Base-by-base conservation (phyloP, 257 asterid genomes). In the Eucommia ulmoides region DNA sequence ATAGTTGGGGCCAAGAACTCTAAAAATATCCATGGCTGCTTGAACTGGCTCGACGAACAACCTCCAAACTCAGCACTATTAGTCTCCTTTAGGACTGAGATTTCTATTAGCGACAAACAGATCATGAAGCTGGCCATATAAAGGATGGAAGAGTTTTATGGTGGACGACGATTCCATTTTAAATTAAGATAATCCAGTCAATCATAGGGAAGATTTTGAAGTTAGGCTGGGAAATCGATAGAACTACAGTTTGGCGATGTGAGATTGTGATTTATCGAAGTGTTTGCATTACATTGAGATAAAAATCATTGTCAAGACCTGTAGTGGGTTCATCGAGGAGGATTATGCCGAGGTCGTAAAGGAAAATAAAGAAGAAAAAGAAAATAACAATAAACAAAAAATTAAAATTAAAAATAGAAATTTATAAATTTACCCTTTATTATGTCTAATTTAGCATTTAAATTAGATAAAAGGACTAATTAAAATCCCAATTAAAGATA, bases 291-390 rank as follows among this genome's bases (percentile, higher is more conserved):
- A 89, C 82, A 49, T 73, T 76, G 38, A 76, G 70, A 18, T 96
- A 94, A 1, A 96, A 85, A 2, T 75, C 65, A 60, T 94, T 89
- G 50, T 89, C 98, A 19, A 89, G 92, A n/a, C 96, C 93, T 0
- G 98, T 85, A 0, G 96, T 89, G 0, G 98, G 96, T 26, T 89
- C 98, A 48, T 89, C 96, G 10, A 89, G 93, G 38, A 89, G 83
- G 12, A 89, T 64, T 25, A 89, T 79, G 6, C 82, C 88, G 12
- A 96, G 98, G 51, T 89, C 94, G 65, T 89, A 94, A 21, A 89
- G 85, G 50, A 89, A 82, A 74, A 94, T 78, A 8, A 89, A 76
- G n/a, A n/a, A n/a, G n/a, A n/a, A n/a, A n/a, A n/a, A n/a, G n/a
- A n/a, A n/a, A n/a, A n/a, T n/a, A n/a, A n/a, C n/a, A n/a, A n/a